Evolutionary conservation across 2,329 filamentous ascomycete genomes (phyloP).

Genomic region (Alternaria viburni): DNA sequence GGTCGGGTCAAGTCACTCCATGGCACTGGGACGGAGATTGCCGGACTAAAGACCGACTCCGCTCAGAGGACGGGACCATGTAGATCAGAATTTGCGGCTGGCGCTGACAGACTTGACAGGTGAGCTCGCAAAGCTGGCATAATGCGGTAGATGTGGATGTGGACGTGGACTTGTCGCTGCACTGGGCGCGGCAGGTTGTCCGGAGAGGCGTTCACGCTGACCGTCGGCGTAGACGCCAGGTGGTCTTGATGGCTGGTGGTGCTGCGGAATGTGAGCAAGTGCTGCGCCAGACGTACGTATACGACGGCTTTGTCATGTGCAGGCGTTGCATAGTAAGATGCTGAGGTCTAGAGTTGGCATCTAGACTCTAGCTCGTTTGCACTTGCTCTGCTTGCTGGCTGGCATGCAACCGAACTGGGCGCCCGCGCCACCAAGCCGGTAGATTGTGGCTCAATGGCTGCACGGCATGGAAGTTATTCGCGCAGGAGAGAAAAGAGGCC

Average conservation of each 20-base stretch:
- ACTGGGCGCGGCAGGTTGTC: not conserved
- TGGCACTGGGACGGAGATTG: not conserved
- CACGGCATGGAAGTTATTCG: not conserved
- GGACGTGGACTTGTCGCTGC: not conserved
- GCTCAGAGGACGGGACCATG: not conserved
- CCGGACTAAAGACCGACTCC: not conserved
- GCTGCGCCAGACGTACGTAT: not conserved
- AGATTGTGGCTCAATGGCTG: constrained; percentile 1
- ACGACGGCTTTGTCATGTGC: not conserved
- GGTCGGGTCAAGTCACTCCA: not conserved
- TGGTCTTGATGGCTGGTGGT: not conserved
- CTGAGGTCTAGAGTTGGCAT: not conserved
- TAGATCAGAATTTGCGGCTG: not conserved
- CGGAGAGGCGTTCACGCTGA: not conserved
- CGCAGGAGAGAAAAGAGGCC: not conserved
- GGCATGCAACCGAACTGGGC: not conserved
- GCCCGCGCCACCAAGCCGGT: not conserved
- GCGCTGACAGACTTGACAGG: constrained; percentile 3
- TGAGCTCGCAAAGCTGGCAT: not conserved
- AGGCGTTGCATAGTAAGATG: not conserved
- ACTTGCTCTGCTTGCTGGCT: not conserved
- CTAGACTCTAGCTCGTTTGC: not conserved
- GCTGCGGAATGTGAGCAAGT: not conserved
- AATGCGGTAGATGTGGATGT: not conserved
- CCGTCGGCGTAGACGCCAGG: not conserved